Evolutionary conservation across 352 stramenopile species (phyloP).

Genomic region (Thalassiosira ordinaria): DNA sequence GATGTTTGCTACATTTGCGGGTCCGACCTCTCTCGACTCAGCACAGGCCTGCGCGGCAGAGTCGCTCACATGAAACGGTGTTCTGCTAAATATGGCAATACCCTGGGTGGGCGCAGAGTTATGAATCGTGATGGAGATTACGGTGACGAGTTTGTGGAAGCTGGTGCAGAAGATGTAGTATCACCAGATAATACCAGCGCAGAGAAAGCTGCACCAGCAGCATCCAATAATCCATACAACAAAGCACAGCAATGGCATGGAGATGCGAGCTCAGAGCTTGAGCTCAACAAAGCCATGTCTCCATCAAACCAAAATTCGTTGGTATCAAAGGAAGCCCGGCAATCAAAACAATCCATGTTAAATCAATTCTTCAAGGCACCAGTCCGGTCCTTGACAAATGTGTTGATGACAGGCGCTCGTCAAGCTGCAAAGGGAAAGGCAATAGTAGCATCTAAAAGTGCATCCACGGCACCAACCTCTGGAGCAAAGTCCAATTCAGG

Average conservation of each 20-base stretch:
- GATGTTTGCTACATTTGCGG: conserved; percentile 80
- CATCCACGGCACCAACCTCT: too few species aligned
- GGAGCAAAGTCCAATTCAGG: conserved; percentile 18
- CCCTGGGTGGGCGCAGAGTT: conserved; percentile 41
- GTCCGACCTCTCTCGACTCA: conserved; percentile 51
- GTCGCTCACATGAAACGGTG: conserved; percentile 83
- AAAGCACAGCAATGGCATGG: conserved; percentile 65
- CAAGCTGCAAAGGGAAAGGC: conserved; percentile 57
- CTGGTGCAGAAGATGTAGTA: conserved; percentile 4
- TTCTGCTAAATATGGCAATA: conserved; percentile 73
- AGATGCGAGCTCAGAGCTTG: conserved; percentile 38
- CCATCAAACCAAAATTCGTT: neutral
- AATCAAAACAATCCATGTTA: conserved; percentile 55
- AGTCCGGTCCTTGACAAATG: conserved; percentile 65
- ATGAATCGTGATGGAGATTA: conserved; percentile 43
- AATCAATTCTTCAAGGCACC: conserved; percentile 56
- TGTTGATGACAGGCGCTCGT: conserved; percentile 69
- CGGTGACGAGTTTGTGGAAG: conserved; percentile 31
- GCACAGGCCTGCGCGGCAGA: conserved; percentile 55
- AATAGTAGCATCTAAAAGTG: conserved; percentile 26
- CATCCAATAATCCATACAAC: conserved; percentile 55
- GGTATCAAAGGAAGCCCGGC: neutral
- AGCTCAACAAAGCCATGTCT: conserved; percentile 15
- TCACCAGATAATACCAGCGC: neutral
- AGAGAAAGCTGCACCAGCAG: neutral